Percentiles rank a stretch among this genome's conserved stretches.
Conservation (phyloP, 1,139 yeast species). For the Yamadazyma jaroonii region DNA sequence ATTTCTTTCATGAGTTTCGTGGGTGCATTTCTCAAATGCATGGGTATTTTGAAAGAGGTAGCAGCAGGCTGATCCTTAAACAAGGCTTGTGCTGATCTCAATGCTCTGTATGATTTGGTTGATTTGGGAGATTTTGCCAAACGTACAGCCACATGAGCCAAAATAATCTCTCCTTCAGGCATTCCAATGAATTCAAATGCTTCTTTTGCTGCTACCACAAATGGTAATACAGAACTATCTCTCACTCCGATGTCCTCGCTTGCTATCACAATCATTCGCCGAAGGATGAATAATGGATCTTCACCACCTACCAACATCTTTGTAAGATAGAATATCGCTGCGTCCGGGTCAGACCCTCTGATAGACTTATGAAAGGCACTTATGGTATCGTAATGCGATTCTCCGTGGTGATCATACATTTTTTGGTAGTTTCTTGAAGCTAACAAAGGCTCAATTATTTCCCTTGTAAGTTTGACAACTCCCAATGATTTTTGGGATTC, state of each 20-base stretch:
- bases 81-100: slow-evolving; percentile 60
- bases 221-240: slow-evolving; percentile 82
- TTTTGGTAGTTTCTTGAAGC: slow-evolving; percentile 47
- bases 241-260: slow-evolving; percentile 85
- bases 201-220: slow-evolving; percentile 81
- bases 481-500: slow-evolving; percentile 20
- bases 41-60: slow-evolving; percentile 63
- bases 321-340: slow-evolving; percentile 81
- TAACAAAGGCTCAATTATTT: slow-evolving; percentile 38
- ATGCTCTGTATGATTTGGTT: slow-evolving; percentile 78
- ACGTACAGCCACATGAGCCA: slow-evolving; percentile 91
- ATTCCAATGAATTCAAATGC: slow-evolving; percentile 91
- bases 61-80: slow-evolving; percentile 61
- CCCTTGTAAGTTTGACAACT: slow-evolving; percentile 31
- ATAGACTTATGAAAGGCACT: slow-evolving; percentile 92
- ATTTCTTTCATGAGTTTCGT: slow-evolving; percentile 83
- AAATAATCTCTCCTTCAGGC: slow-evolving; percentile 90
- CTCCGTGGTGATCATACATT: slow-evolving; percentile 84
- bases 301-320: slow-evolving; percentile 92
- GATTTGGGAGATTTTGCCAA: slow-evolving; percentile 85
- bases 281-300: slow-evolving; percentile 86
- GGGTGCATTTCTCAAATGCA: slow-evolving; percentile 92
- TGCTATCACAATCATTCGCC: slow-evolving; percentile 91
- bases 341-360: slow-evolving; percentile 86
- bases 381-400: slow-evolving; percentile 89